A percentile compares a stretch with the other conserved stretches of the same genome.
Evolutionary conservation across 148 eudicot species (phyloP).

Genomic region (Nepenthes mirabilis): DNA sequence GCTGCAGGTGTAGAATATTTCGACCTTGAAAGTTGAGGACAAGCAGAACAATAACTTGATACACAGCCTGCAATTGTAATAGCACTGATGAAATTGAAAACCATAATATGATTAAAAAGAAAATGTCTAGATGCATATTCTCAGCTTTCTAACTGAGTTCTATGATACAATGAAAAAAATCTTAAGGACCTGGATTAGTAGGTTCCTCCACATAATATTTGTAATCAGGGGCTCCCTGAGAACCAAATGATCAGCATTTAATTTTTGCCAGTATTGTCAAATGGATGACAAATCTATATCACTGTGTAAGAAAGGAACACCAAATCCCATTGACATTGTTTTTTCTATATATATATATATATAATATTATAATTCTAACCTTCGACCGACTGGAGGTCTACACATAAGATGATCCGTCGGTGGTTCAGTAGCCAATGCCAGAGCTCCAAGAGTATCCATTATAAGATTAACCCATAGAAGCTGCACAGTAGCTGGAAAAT

Average conservation of each 20-base stretch:
- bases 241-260: background rate
- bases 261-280: background rate
- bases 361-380: constrained; percentile 21
- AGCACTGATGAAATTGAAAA: background rate
- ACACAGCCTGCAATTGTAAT: constrained; percentile 19
- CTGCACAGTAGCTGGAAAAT: constrained; percentile 24
- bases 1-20: constrained; percentile 19
- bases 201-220: constrained; percentile 34
- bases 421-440: constrained; percentile 97
- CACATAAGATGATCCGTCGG: constrained; percentile 92
- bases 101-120: background rate
- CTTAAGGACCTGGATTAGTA: constrained; percentile 51
- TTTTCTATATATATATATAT: too few relatives aligned
- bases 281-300: too few relatives aligned
- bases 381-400: constrained; percentile 82
- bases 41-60: constrained; percentile 22
- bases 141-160: background rate
- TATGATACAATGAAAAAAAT: background rate
- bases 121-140: background rate
- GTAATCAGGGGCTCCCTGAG: constrained; percentile 49
- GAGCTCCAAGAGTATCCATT: constrained; percentile 96
- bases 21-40: constrained; percentile 25
- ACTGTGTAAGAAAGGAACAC: too few relatives aligned
- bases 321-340: too few relatives aligned
- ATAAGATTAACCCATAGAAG: constrained; percentile 96